Base-by-base conservation (phyloP, 768 basidiomycete species). In the Boletus sp. region DNA sequence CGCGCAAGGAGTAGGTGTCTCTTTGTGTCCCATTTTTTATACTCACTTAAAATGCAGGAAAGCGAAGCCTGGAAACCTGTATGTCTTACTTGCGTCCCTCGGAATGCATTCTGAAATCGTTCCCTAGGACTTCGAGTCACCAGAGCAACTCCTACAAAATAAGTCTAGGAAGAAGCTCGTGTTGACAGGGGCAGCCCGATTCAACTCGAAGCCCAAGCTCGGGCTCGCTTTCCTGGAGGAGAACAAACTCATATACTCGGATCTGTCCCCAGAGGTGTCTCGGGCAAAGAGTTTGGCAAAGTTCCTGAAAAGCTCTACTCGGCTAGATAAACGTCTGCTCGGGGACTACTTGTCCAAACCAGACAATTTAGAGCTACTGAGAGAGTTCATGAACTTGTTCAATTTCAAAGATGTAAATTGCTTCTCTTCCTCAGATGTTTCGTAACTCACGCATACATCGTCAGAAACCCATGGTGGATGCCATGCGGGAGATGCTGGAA, bases 401-500 rank as follows among this genome's bases (percentile, higher is more conserved):
- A 90, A 97, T 71, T 98, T 98, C 73, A 83, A 86, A 66, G 80
- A 87, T 60, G 96, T 95, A 63, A 66, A 85, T 76, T 5, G 12
- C n/a, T 53, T 47, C 29, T 52, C 1, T 52, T 50, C 46, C 5
- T 18, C 18, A 7, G 4, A 36, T 18, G n/a, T 40, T 28, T 20
- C 18, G 8, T 46, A 12, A 42, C 54, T 71, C 18, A 61, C 8
- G 3, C 44, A 17, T 8, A 11, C 50, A 18, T 47, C 30, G 14
- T 48, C 63, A 98, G 94, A 96, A 96, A 89, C 84, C 88, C 15
- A 82, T 97, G 58, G 94, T 93, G 15, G 97, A 99, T 58, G 96
- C 94, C 1, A 87, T 99, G 89, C 85, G 97, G 24, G 94, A 98
- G 67, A 75, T 98, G 55, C 79, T 99, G 10, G 97, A 98, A 69